These are phyloP conservation scores for Sungouiozyma intestinalis DNA, from an alignment of 805 yeast species.

Conservation along the genomic window DNA sequence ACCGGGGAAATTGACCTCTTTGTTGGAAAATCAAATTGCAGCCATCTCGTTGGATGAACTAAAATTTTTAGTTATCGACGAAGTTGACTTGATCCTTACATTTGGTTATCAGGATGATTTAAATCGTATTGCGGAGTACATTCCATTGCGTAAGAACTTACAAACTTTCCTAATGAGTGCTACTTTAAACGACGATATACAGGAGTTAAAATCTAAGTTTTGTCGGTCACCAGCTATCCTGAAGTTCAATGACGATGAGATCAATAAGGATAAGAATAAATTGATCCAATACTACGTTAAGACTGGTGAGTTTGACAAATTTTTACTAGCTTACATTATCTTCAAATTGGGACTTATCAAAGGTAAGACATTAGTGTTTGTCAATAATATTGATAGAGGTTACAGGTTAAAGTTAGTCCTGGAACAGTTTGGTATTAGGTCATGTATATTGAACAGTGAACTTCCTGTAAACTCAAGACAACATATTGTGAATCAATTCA, in stretches of 20 bases:
- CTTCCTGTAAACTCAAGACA: constrained; percentile 86
- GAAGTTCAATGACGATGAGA: constrained; percentile 63
- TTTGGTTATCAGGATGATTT: constrained; percentile 89
- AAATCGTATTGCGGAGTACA: constrained; percentile 45
- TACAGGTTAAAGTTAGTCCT: constrained; percentile 82
- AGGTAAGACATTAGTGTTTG: constrained; percentile 86
- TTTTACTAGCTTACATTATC: constrained; percentile 80
- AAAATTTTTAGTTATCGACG: constrained; percentile 77
- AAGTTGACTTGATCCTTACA: constrained; percentile 82
- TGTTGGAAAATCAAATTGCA: constrained; percentile 38
- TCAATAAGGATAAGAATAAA: constrained; percentile 41
- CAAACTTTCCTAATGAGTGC: constrained; percentile 97
- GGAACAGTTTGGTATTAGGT: constrained; percentile 87
- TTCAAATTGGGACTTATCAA: constrained; percentile 78
- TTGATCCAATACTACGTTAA: constrained; percentile 79
- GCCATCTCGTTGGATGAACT: constrained; percentile 45
- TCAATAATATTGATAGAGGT: constrained; percentile 90
- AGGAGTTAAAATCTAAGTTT: constrained; percentile 61
- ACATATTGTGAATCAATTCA: constrained; percentile 92
- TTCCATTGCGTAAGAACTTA: constrained; percentile 64
- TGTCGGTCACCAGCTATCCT: constrained; percentile 77
- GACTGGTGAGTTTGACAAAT: constrained; percentile 84
- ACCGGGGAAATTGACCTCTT: constrained; percentile 62
- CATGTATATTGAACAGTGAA: constrained; percentile 85
- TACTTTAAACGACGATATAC: constrained; percentile 79